Base-by-base conservation (phyloP, 371 early-diverging fungal species). In the Circinella minor region DNA sequence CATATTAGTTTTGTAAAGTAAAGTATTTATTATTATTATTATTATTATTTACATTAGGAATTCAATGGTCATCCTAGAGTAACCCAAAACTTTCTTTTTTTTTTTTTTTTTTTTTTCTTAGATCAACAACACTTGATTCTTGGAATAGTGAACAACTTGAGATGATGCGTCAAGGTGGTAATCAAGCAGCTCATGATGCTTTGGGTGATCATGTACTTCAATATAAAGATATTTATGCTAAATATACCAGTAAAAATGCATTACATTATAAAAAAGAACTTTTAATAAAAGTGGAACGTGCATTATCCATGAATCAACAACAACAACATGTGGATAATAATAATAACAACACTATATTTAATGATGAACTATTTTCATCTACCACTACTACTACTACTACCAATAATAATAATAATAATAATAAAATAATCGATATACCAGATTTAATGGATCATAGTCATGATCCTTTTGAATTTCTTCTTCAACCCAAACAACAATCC, bases 1-100 rank as follows among this genome's bases (percentile, higher is more conserved):
- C 98, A 95, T 79, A 95, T 98, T 65, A 93, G 92, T 64, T 99
- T 94, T 92, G 98, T 96, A 66, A 90, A 96, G 92, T 95, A 86
- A 76, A 49, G 51, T 51, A 13, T n/a, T n/a, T 18, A 37, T 46
- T 49, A 27, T 18, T 9, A 38, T 17, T 38, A 39, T n/a, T 61
- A n/a, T 8, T 36, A 17, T 14, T 34, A 17, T 64, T 64, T 64
- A 48, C 43, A n/a, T 64, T 47, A 27, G 27, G 27, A 27, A 27
- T 27, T 2, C 27, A 27, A 27, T 20, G 6, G 15, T 7, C 14
- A 17, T 3, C 0, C 14, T 1, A n/a, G 1, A 6, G n/a, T 51
- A 51, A 51, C 15, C 15, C 17, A 15, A 27, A 27, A 2, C 27
- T 27, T 27, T 2, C 27, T 27, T n/a, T n/a, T n/a, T n/a, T n/a